Evolutionary conservation across 495 filamentous ascomycete genomes (phyloP).

Genomic region (Chaetomium tenue): DNA sequence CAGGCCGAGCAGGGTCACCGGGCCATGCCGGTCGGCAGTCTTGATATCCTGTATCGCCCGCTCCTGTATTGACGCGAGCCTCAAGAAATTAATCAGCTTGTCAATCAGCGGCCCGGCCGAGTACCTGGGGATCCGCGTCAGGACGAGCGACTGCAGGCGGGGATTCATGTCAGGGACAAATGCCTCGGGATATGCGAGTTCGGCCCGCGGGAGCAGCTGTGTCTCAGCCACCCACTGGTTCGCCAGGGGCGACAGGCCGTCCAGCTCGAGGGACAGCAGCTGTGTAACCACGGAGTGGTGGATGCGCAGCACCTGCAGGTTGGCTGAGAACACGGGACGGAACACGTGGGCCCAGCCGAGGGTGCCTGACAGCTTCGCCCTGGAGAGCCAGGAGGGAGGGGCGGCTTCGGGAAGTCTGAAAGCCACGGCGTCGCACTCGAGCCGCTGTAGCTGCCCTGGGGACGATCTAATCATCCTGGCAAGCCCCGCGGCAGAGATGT

Average conservation of each 20-base stretch:
- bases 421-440: slow-evolving; percentile 42
- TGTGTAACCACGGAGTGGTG: slow-evolving; percentile 52
- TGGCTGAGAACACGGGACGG: slow-evolving; percentile 45
- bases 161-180: slow-evolving; percentile 50
- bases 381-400: slow-evolving; percentile 21
- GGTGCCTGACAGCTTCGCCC: slow-evolving; percentile 35
- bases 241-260: slow-evolving; percentile 26
- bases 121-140: slow-evolving; percentile 43
- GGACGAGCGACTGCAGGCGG: slow-evolving; percentile 40
- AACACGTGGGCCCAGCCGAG: slow-evolving; percentile 43
- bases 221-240: slow-evolving; percentile 42
- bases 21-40: slow-evolving; percentile 24
- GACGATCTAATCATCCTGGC: slow-evolving; percentile 36
- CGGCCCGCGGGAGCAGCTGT: slow-evolving; percentile 35
- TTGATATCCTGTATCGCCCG: slow-evolving; percentile 30
- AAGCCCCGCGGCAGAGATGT: slow-evolving; percentile 34
- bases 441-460: slow-evolving; percentile 41
- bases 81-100: slow-evolving; percentile 39
- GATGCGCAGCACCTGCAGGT: slow-evolving; percentile 44
- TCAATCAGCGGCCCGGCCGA: slow-evolving; percentile 43
- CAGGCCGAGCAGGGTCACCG: slow-evolving; percentile 39
- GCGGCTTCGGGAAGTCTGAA: slow-evolving; percentile 18
- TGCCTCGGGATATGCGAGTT: slow-evolving; percentile 41
- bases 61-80: slow-evolving; percentile 44
- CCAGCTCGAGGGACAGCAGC: slow-evolving; percentile 34